These are phyloP conservation scores for Sphagnum tenellum DNA, from an alignment of 225 moss, liverwort and hornwort species.

Conservation along the genomic window DNA sequence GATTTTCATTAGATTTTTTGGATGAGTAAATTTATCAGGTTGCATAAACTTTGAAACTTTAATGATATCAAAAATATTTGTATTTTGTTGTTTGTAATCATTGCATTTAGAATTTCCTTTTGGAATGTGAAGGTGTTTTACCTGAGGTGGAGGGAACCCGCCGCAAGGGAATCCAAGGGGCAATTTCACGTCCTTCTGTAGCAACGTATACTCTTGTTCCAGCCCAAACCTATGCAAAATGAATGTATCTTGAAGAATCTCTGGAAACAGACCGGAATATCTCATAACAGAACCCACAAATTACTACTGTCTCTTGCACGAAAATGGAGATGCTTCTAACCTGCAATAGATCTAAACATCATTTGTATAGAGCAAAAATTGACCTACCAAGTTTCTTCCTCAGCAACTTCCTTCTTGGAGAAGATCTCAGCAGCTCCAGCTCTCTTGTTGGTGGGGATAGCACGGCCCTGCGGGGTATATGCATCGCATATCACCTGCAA, in stretches of 20 bases:
- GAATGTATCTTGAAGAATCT: neutral
- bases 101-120: no score
- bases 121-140: neutral
- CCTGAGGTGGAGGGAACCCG: conserved; percentile 42
- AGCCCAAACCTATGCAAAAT: conserved; percentile 26
- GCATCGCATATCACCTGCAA: conserved; percentile 40
- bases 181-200: conserved; percentile 44
- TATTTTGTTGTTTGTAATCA: no score
- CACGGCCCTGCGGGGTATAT: conserved; percentile 30
- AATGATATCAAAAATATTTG: neutral
- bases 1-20: no score
- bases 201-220: conserved; percentile 49
- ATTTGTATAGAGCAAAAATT: neutral
- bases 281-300: no score
- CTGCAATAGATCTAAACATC: neutral
- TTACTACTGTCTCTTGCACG: no score
- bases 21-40: no score
- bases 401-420: conserved; percentile 6
- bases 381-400: conserved; percentile 39
- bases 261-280: no score
- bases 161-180: conserved; percentile 39
- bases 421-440: conserved; percentile 32
- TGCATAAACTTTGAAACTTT: no score
- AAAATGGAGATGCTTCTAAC: neutral
- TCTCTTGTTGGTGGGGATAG: conserved; percentile 36